Base-by-base conservation (phyloP, 495 filamentous ascomycete species). In the Xylaria sp. region DNA sequence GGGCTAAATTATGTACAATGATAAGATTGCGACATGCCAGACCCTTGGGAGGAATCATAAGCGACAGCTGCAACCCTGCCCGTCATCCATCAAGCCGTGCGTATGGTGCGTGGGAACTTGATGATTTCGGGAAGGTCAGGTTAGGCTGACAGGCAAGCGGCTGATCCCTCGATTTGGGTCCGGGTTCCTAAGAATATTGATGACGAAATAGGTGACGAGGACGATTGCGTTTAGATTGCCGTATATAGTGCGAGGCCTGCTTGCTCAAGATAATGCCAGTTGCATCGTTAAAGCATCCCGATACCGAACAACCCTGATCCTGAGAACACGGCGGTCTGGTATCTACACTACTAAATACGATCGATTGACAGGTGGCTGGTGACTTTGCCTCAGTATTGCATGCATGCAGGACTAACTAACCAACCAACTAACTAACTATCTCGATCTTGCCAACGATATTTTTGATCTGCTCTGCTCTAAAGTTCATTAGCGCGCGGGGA, bases 21-120 rank as follows among this genome's bases (percentile, higher is more conserved):
- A 58, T 70, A 65, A 70, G 58, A 70, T 58, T 70, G 68, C 59
- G 50, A 61, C 66, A 68, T 43, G 64, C 48, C 48, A 6, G 48
- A 26, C 48, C 46, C 46, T 66, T 50, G 62, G 62, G 43, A 24
- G 43, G 43, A 43, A 67, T 26, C 46, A 57, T 57, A 57, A 44
- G 48, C 50, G 43, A 57, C 31, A 31, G 41, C 9, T 33, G n/a
- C n/a, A 62, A 69, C 67, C 67, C 52, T 62, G 57, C 43, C 67
- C 43, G 26, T 44, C 37, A 29, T 40, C 57, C 53, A 68, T 44
- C 52, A 11, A 44, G 37, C 40, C 37, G 52, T 68, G 17, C 17
- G n/a, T n/a, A n/a, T n/a, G n/a, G n/a, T n/a, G n/a, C n/a, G n/a
- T n/a, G n/a, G n/a, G 11, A 29, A 9, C 67, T 69, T 61, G 57